phyloP scores from a whole-genome alignment of 1,139 yeast genomes.

The Debaryomycetaceae sp. region DNA sequence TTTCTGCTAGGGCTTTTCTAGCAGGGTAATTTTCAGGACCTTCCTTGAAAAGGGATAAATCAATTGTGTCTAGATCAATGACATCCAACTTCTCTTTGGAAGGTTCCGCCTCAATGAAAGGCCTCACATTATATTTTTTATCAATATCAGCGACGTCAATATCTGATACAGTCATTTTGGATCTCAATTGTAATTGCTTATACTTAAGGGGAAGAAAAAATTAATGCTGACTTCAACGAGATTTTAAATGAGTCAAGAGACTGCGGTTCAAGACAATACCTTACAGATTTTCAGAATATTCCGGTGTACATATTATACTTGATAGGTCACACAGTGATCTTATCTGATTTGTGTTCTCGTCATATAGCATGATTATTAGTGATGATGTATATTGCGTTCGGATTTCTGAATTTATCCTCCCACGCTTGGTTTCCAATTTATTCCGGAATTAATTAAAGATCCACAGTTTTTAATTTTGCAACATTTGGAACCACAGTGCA shows the following conservation, averaged over 20 bases:
- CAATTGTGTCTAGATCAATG: constrained; percentile 17
- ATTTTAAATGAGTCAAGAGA: background rate
- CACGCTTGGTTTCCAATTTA: background rate
- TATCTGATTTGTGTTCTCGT: background rate
- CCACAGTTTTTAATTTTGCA: background rate
- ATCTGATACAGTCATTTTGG: constrained; percentile 1
- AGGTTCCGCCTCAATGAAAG: constrained; percentile 18
- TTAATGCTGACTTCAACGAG: background rate
- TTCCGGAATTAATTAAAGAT: background rate
- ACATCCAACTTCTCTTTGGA: constrained; percentile 9
- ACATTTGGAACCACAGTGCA: background rate
- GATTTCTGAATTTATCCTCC: background rate
- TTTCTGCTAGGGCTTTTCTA: constrained; percentile 15
- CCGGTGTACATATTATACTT: no score
- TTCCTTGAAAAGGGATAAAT: constrained; percentile 15
- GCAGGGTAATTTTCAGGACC: constrained; percentile 13
- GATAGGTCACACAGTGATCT: no score
- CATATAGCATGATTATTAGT: background rate
- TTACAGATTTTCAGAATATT: background rate
- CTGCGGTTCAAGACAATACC: background rate
- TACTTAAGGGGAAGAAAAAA: background rate
- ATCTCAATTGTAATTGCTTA: background rate
- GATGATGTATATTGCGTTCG: background rate
- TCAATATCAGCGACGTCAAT: constrained; percentile 10
- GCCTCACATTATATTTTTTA: constrained; percentile 19